Evolutionary conservation across 768 basidiomycete genomes (phyloP), one percentile per base, ranked within the genome.

Genomic region (Lenzites betulinus): DNA sequence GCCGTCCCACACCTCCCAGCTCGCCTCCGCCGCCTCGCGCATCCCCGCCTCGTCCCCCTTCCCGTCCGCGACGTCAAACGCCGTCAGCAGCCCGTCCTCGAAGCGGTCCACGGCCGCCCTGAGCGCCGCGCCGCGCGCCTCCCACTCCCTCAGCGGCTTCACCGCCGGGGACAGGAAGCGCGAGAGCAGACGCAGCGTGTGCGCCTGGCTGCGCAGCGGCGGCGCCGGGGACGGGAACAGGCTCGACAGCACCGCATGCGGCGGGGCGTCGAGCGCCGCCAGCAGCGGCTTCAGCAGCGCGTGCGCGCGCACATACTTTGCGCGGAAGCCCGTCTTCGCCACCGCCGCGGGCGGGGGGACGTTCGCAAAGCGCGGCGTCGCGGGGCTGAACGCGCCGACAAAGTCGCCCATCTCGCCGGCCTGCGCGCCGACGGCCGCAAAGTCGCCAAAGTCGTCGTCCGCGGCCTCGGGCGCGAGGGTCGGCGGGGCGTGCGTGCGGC

Each of bases 371-470:
- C 56, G 65, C 69, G 78, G 69, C 74, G 69, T 72, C 69, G 55
- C 41, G n/a, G 42, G 57, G 67, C 68, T 44, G 69, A 72, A 23
- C 66, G 66, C 69, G 53, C 78, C 79, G 25, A 79, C 74, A 49
- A 82, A 81, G 62, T 81, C 78, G 23, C 77, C 80, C 72, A 84
- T 76, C 62, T 82, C 81, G 7, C 76, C 81, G 4, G 72, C 68
- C 6, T 68, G 65, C 4, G 72, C 60, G 22, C 67, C 64, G 50
- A 64, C 67, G 36, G 69, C 81, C 80, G 89, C 82, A 70, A 94
- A 93, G 69, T 95, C 93, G 3, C 93, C 95, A 74, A 96, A 96
- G 25, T 93, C 93, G 66, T 95, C 92, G 61, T 93, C 89, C 42
- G 77, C 73, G 39, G 85, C 84, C 53, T 81, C 76, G 16, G 87